Base-by-base conservation (phyloP, 129 eudicot species). In the Helichrysum umbraculigerum region DNA sequence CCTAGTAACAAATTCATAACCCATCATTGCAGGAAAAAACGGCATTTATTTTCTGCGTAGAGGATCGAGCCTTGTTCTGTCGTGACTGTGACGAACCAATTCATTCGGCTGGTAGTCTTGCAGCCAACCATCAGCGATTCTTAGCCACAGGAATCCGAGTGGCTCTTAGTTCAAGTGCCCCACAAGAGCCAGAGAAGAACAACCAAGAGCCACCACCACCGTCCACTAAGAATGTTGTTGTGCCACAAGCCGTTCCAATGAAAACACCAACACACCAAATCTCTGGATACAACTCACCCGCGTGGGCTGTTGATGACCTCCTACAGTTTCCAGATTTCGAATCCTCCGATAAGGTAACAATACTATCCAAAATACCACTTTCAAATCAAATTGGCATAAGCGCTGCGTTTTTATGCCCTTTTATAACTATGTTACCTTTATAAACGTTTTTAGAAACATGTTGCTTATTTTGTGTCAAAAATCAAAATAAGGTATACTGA, bases 31-130 rank as follows among this genome's bases (percentile, higher is more conserved):
- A 89, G 96, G 96, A 90, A 59, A 90, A 90, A 66, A 78, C 96
- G 2, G 96, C 96, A 6, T 90, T 90, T 74, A 87, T 90, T 51
- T 88, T 86, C 91, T 93, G 98, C 22, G 97, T 93, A 42, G 97
- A 93, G 83, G 98, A 93, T 77, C 84, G 98, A 74, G 98, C 98
- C n/a, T 86, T 93, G 59, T 93, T 90, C 59, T 93, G 98, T 57
- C 91, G 88, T 34, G 96, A 93, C 78, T 93, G 98, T 74, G 98
- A 93, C 29, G 91, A 87, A 79, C 85, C 97, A 0, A 86, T 93
- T 58, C 98, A 93, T 77, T 79, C 93, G 1, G 90, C 96, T 37
- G 90, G 88, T 57, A 87, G 88, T 69, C 88, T 82, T 58, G 96
- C 98, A 47, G 97, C 91, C 14, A 90, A 90, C 82, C 98, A 93